Evolutionary conservation across 179 eudicot genomes (phyloP).

Genomic region (Corrigiola litoralis): DNA sequence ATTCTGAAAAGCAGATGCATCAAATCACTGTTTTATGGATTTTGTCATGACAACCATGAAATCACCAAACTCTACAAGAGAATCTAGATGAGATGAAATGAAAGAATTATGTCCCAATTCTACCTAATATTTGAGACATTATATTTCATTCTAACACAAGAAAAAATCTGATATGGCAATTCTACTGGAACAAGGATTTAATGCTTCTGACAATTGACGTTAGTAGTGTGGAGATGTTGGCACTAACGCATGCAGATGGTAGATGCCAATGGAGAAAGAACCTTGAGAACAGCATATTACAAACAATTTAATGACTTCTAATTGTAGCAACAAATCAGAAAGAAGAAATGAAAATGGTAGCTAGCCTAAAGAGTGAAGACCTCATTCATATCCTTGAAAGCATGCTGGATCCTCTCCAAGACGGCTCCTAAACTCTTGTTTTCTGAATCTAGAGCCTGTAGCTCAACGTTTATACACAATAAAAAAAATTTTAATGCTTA

Average conservation of each 20-base stretch:
- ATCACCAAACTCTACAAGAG: background rate
- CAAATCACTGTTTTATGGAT: background rate
- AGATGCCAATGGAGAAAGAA: background rate
- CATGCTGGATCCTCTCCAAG: constrained; percentile 43
- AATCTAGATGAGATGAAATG: background rate
- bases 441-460: constrained; percentile 47
- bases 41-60: background rate
- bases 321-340: background rate
- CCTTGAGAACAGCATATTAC: background rate
- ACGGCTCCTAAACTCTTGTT: constrained; percentile 36
- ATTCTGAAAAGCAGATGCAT: background rate
- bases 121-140: background rate
- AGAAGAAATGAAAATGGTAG: background rate
- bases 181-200: background rate
- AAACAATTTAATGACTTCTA: background rate
- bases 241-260: constrained; percentile 5
- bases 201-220: background rate
- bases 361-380: constrained; percentile 24
- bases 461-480: background rate
- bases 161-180: background rate
- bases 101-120: background rate
- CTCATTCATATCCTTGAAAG: constrained; percentile 41
- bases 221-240: too few species aligned
- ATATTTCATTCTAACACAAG: background rate
- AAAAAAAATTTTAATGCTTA: background rate